Evolutionary conservation across 805 yeast species (phyloP), one percentile per base, ranked within the genome.

Genomic region (Suhomyces emberorum): DNA sequence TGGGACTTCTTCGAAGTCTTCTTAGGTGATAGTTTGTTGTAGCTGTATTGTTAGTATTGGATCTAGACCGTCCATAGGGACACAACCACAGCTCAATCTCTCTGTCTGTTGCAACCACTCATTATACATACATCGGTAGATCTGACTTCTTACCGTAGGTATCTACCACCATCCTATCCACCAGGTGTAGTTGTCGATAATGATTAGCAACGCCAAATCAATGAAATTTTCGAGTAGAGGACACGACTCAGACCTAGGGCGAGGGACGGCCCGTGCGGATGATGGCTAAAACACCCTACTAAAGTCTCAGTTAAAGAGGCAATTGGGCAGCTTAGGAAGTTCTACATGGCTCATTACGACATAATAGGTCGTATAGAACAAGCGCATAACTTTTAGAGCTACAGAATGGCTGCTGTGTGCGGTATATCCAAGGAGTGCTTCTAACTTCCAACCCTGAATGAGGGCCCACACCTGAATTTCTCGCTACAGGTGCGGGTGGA

Each of bases 101-200:
- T 7, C 8, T 20, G 22, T 20, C 22, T 20, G 18, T 22, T 22
- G 16, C 7, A 17, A 8, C 21, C n/a, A 15, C 18, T 30, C 18
- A 10, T 30, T 18, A 16, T 39, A 39, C 63, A 30, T 69, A 56
- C 61, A 70, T 53, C 32, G 80, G 81, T 39, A 75, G 65, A 41
- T 71, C 79, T 21, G 68, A 51, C 55, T 66, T 70, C 57, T 68
- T 70, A 34, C 67, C 66, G 36, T 55, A 59, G 33, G 59, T 53
- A 40, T 61, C 61, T 32, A 46, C 42, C 26, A 46, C 51, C 57
- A 52, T 49, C 19, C 21, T 39, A 17, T 16, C 18, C 26, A 23
- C 26, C 26, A 20, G 9, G 7, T 20, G 22, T 20, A 9, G 7
- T 7, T 9, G 22, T 20, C 22, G 22, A 9, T 20, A 20, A 7